phyloP scores from a whole-genome alignment of 1,284 basidiomycete genomes.

The Sanghuangporus sanghuang region DNA sequence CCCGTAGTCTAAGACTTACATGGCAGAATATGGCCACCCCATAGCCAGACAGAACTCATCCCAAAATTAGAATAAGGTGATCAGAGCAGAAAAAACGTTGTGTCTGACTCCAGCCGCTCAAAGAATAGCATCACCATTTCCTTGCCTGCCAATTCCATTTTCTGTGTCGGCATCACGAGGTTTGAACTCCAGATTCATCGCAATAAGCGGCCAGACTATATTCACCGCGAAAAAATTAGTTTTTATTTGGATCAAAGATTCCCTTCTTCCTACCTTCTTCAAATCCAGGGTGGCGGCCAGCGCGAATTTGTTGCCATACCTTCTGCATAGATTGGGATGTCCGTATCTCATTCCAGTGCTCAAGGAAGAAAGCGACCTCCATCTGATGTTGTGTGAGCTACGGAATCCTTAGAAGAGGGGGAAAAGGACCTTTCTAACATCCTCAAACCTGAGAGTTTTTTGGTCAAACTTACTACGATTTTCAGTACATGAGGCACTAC shows the following conservation, averaged over 20 bases:
- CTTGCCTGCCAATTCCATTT: not conserved
- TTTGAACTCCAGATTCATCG: conserved; percentile 59
- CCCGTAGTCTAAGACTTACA: not conserved
- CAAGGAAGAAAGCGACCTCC: conserved; percentile 73
- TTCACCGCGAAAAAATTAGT: not conserved
- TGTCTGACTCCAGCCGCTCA: not conserved
- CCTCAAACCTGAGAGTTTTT: conserved; percentile 44
- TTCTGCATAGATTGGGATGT: conserved; percentile 74
- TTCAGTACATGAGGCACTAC: not conserved
- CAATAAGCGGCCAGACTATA: conserved; percentile 66
- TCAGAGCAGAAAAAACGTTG: not conserved
- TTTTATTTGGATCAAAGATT: not conserved
- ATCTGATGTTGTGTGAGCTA: conserved; percentile 35
- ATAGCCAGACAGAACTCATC: too few species aligned
- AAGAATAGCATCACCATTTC: not conserved
- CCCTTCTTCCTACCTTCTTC: conserved; percentile 52
- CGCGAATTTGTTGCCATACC: conserved; percentile 79
- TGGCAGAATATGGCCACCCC: not conserved
- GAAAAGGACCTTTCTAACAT: conserved; percentile 67
- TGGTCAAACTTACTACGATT: not conserved
- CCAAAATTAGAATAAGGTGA: not conserved
- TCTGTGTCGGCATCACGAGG: conserved; percentile 24
- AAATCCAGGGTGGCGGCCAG: conserved; percentile 78
- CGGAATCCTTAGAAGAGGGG: not conserved
- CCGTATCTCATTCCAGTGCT: conserved; percentile 80